Percentiles rank a stretch among this genome's conserved stretches.
Evolutionary conservation across 805 yeast genomes (phyloP).

Genomic region (Gaillardinia entomophila): DNA sequence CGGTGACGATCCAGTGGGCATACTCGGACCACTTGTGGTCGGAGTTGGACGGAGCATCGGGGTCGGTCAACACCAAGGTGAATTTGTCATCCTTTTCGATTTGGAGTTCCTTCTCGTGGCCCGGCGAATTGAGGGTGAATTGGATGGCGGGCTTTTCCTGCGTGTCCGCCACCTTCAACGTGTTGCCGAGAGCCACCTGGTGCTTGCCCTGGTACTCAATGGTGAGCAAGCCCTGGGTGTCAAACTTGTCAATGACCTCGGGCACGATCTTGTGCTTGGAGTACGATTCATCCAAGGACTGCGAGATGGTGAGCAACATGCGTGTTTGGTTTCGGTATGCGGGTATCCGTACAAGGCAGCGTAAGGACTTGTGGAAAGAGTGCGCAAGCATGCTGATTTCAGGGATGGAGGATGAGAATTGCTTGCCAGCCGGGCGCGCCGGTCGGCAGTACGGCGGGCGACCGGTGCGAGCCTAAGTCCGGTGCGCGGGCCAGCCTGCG

Average conservation of each 20-base stretch:
- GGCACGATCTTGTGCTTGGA: conserved; percentile 46
- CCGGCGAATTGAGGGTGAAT: conserved; percentile 51
- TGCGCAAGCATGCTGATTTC: too few species aligned
- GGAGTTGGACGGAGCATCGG: conserved; percentile 83
- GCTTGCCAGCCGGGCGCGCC: too few species aligned
- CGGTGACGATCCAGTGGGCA: conserved; percentile 65
- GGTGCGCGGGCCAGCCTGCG: too few species aligned
- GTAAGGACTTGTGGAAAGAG: too few species aligned
- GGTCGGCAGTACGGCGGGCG: too few species aligned
- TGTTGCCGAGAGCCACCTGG: conserved; percentile 78
- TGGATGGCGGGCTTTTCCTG: conserved; percentile 64
- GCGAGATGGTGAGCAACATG: conserved; percentile 50
- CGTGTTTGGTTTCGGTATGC: too few species aligned
- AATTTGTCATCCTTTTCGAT: conserved; percentile 47
- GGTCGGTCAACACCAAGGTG: conserved; percentile 80
- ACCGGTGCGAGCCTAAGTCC: too few species aligned
- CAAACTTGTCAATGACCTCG: conserved; percentile 45
- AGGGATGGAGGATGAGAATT: too few species aligned
- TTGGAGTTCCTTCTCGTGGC: conserved; percentile 36
- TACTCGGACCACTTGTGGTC: conserved; percentile 88
- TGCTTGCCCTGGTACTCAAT: conserved; percentile 50
- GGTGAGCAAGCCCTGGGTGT: conserved; percentile 52
- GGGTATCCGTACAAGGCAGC: background rate
- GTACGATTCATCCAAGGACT: conserved; percentile 47
- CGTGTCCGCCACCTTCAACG: conserved; percentile 57